These are phyloP conservation scores for Daldinia concentrica DNA, from an alignment of 495 filamentous ascomycete genomes.

Conservation along the genomic window DNA sequence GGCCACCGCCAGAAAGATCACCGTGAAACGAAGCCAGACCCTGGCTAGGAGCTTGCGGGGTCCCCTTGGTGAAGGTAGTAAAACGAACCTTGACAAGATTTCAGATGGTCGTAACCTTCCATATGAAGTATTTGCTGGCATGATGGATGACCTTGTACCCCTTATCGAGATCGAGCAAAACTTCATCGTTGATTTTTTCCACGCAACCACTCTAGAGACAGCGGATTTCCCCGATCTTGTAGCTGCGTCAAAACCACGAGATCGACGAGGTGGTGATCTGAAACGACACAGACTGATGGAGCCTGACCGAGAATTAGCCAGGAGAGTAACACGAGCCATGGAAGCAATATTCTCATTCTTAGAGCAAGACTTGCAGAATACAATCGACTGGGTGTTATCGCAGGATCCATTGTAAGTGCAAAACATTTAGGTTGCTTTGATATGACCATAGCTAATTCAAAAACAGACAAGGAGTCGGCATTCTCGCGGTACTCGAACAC, in stretches of 20 bases:
- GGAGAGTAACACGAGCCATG: constrained; percentile 82
- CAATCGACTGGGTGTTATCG: constrained; percentile 84
- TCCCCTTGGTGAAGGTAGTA: constrained; percentile 68
- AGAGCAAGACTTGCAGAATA: constrained; percentile 76
- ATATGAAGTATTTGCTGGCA: constrained; percentile 83
- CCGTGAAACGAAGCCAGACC: constrained; percentile 85
- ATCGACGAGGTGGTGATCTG: constrained; percentile 73
- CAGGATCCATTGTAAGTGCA: constrained; percentile 80
- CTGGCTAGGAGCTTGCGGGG: constrained; percentile 80
- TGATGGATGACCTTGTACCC: constrained; percentile 78
- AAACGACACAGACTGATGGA: constrained; percentile 78
- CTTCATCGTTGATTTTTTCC: constrained; percentile 93
- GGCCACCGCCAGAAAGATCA: constrained; percentile 85
- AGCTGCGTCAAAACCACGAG: constrained; percentile 68
- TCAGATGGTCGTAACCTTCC: constrained; percentile 73
- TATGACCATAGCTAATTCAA: constrained; percentile 23
- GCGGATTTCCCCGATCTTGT: constrained; percentile 85
- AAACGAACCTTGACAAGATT: constrained; percentile 67
- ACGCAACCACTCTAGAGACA: constrained; percentile 78
- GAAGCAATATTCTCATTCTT: constrained; percentile 85
- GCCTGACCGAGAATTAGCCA: constrained; percentile 82
- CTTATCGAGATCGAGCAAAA: constrained; percentile 92
- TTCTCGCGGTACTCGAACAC: constrained; percentile 81
- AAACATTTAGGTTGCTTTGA: background rate
- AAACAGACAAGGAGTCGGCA: constrained; percentile 83